Percentiles rank a stretch among this genome's conserved stretches.
These are phyloP conservation scores for Periconia macrospinosa DNA, from an alignment of 2,329 filamentous ascomycete genomes.

Conservation along the genomic window DNA sequence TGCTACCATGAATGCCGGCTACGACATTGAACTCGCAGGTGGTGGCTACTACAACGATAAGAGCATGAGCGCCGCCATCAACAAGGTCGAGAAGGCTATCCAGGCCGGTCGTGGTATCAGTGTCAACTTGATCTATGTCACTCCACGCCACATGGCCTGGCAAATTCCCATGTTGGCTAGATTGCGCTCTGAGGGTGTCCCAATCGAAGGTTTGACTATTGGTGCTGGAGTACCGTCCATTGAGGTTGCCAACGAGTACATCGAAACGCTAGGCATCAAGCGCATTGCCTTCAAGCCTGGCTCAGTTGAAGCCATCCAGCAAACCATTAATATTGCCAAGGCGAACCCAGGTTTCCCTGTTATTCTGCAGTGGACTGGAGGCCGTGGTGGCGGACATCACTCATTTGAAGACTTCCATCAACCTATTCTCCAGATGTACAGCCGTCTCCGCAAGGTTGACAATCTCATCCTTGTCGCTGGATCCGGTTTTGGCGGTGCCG, in stretches of 20 bases:
- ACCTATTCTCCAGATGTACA: slow-evolving; percentile 52
- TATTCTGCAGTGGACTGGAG: slow-evolving; percentile 54
- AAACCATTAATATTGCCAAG: slow-evolving; percentile 52
- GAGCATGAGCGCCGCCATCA: slow-evolving; percentile 50
- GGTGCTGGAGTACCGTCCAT: slow-evolving; percentile 53
- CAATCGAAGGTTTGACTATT: slow-evolving; percentile 52
- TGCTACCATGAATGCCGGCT: slow-evolving; percentile 57
- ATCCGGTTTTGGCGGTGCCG: slow-evolving; percentile 51
- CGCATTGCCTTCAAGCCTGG: slow-evolving; percentile 55
- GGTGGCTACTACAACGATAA: slow-evolving; percentile 54
- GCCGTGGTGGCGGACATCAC: slow-evolving; percentile 54
- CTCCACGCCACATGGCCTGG: slow-evolving; percentile 55
- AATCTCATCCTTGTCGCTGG: slow-evolving; percentile 53
- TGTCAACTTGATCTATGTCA: slow-evolving; percentile 58
- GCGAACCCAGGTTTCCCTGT: slow-evolving; percentile 50
- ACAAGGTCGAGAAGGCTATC: slow-evolving; percentile 48
- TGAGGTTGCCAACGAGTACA: slow-evolving; percentile 53
- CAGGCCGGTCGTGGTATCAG: slow-evolving; percentile 55
- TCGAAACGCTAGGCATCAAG: slow-evolving; percentile 59
- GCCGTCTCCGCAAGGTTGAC: slow-evolving; percentile 47
- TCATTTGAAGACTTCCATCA: slow-evolving; percentile 55
- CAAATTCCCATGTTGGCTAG: slow-evolving; percentile 55
- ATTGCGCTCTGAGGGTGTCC: slow-evolving; percentile 49
- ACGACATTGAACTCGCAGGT: slow-evolving; percentile 53
- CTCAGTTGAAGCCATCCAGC: slow-evolving; percentile 48